Evolutionary conservation across 2,329 filamentous ascomycete genomes (phyloP), one percentile per base, ranked within the genome.

Genomic region (Penicillium brasilianum): DNA sequence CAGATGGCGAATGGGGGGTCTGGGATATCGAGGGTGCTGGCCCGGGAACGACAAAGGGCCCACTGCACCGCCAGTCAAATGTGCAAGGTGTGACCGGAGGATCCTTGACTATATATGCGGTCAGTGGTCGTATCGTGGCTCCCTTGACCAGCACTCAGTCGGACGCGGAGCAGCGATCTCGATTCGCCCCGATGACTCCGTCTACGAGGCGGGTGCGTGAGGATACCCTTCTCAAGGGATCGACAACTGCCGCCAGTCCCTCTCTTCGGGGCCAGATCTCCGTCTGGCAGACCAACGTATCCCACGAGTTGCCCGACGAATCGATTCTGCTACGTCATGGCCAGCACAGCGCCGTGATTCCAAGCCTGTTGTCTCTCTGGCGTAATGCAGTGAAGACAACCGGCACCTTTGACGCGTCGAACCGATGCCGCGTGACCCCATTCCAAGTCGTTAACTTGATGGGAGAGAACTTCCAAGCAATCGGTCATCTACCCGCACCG

Each of bases 11-110:
- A 69, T 83, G 80, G 80, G 81, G 81, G 16, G 75, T 83, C 13
- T 83, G 80, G 80, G 80, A 82, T 72, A 69, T 81, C 25, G 80
- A 82, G 69, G 76, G 76, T 30, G 74, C 77, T 20, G 79, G 79
- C 3, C 79, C 80, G 4, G 77, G 76, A 16, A 72, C 70, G 37
- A 68, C 70, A 5, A 76, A 78, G 60, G 78, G 76, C 16, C 77
- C 77, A 20, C 67, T 78, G 44, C 73, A 74, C 53, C 73, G 74
- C 36, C 76, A 79, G 64, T 66, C 72, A 10, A 78, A 71, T 52
- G 68, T 77, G 3, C 73, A 77, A 43, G 78, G 76, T 20, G 75
- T 79, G 1, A 72, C 75, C 34, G 75, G 77, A 11, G 77, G 77
- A 20, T 77, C 77, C 2, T 62, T 81, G 53, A 78, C 76, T 10